A percentile compares a stretch with the other conserved stretches of the same genome.
phyloP scores from a whole-genome alignment of 2,329 filamentous ascomycete genomes.

The Claviceps sp. region DNA sequence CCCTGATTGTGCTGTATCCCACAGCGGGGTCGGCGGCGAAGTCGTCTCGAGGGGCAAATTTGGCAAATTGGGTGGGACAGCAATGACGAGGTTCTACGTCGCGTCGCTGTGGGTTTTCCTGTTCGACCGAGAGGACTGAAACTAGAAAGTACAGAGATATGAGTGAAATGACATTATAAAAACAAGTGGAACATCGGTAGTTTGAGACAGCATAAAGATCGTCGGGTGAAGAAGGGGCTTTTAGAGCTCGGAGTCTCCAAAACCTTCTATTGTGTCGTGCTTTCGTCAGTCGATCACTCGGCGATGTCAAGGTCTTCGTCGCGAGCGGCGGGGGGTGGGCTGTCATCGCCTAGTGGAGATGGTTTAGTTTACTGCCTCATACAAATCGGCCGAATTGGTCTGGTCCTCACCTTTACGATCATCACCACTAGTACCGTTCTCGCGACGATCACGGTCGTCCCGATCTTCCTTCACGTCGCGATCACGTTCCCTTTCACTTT shows the following conservation, averaged over 20 bases:
- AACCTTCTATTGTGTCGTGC: background rate
- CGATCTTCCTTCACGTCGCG: slow-evolving; percentile 50
- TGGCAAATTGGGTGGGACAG: slow-evolving; percentile 1
- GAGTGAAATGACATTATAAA: slow-evolving; percentile 2
- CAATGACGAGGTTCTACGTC: slow-evolving; percentile 10
- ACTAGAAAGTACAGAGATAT: slow-evolving; percentile 10
- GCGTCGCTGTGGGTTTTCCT: slow-evolving; percentile 7
- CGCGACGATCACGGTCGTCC: slow-evolving; percentile 60
- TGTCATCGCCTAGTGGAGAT: slow-evolving; percentile 34
- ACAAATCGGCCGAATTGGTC: background rate
- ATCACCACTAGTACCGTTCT: slow-evolving; percentile 70
- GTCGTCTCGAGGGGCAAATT: background rate
- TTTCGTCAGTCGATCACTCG: slow-evolving; percentile 37
- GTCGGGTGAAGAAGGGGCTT: slow-evolving; percentile 6
- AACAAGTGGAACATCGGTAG: background rate
- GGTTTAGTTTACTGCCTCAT: background rate
- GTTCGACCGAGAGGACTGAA: slow-evolving; percentile 11
- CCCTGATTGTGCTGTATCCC: background rate
- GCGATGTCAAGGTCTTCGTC: slow-evolving; percentile 92
- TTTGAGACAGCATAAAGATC: slow-evolving; percentile 7
- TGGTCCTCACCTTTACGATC: slow-evolving; percentile 66
- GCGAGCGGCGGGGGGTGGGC: slow-evolving; percentile 61
- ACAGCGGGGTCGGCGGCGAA: slow-evolving; percentile 2
- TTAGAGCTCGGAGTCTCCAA: slow-evolving; percentile 5
- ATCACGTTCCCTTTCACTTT: slow-evolving; percentile 34